Conservation (phyloP, 2,329 filamentous ascomycete species). For the Alternaria hordeiaustralica region DNA sequence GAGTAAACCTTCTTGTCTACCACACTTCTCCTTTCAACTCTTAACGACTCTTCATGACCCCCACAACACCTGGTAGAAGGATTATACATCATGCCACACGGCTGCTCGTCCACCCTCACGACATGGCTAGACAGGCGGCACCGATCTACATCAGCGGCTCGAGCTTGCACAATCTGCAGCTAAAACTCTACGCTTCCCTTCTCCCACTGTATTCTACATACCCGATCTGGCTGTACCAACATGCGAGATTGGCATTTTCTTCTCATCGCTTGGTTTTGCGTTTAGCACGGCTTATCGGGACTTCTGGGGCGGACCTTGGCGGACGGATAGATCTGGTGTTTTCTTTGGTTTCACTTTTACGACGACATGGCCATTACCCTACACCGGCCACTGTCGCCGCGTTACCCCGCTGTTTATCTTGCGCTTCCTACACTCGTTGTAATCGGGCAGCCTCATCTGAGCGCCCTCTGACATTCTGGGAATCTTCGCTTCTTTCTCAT, state of each 20-base stretch:
- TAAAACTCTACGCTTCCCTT: constrained; percentile 37
- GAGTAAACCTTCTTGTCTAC: constrained; percentile 48
- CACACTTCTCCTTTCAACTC: constrained; percentile 33
- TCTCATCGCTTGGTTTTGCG: constrained; percentile 26
- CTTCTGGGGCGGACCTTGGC: constrained; percentile 16
- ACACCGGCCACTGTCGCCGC: constrained; percentile 42
- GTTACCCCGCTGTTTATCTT: constrained; percentile 27
- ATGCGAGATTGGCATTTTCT: constrained; percentile 28
- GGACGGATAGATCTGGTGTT: constrained; percentile 40
- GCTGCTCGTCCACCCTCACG: constrained; percentile 39
- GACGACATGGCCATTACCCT: constrained; percentile 38
- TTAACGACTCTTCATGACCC: constrained; percentile 47
- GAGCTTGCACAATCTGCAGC: constrained; percentile 20
- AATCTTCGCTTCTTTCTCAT: constrained; percentile 40
- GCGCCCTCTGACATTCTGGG: constrained; percentile 35
- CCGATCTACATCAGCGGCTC: constrained; percentile 31
- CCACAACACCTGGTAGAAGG: constrained; percentile 34
- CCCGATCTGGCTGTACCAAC: constrained; percentile 22
- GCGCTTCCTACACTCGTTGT: constrained; percentile 50
- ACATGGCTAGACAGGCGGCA: constrained; percentile 42
- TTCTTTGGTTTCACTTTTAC: constrained; percentile 30
- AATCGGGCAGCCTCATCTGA: constrained; percentile 34
- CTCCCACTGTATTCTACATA: constrained; percentile 35
- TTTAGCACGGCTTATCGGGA: constrained; percentile 33
- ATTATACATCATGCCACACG: constrained; percentile 33